phyloP scores from a whole-genome alignment of 768 basidiomycete species.

The Inosperma sp. region DNA sequence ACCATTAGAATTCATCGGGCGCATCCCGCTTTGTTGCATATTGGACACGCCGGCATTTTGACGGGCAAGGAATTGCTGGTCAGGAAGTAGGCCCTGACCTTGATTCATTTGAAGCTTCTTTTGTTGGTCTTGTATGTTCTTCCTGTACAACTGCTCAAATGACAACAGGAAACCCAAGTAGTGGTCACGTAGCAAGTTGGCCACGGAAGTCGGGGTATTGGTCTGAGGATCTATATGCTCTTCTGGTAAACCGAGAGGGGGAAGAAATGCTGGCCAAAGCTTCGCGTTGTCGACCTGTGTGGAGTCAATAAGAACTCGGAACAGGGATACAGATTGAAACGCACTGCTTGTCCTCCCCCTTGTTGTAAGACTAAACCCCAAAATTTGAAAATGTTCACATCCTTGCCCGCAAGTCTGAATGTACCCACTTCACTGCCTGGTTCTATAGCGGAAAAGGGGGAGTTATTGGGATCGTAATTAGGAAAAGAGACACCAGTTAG shows the following conservation, averaged over 20 bases:
- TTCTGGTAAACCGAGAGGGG: constrained; percentile 60
- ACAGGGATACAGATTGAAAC: constrained; percentile 22
- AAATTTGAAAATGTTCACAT: constrained; percentile 71
- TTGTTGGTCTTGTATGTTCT: constrained; percentile 56
- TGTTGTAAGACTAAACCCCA: constrained; percentile 56
- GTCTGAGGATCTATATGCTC: constrained; percentile 44
- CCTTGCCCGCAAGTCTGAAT: constrained; percentile 66
- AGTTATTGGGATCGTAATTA: constrained; percentile 56
- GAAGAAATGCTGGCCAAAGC: constrained; percentile 51
- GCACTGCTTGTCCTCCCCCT: constrained; percentile 62
- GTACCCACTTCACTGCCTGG: constrained; percentile 56
- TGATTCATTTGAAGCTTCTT: constrained; percentile 47
- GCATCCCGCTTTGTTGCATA: constrained; percentile 27
- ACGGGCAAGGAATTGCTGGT: constrained; percentile 24
- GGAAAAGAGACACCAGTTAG: constrained; percentile 59
- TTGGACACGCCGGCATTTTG: constrained; percentile 23
- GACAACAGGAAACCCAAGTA: constrained; percentile 62
- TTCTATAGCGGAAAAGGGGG: constrained; percentile 66
- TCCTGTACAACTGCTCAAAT: constrained; percentile 69
- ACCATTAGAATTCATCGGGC: constrained; percentile 21
- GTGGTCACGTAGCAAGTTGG: constrained; percentile 49
- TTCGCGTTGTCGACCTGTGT: constrained; percentile 47
- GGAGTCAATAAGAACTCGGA: constrained; percentile 13
- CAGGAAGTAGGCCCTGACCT: constrained; percentile 34
- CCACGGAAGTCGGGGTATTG: constrained; percentile 45